These are phyloP conservation scores for Gloeopeniophorella convolvens DNA, from an alignment of 768 basidiomycete species.

Conservation along the genomic window DNA sequence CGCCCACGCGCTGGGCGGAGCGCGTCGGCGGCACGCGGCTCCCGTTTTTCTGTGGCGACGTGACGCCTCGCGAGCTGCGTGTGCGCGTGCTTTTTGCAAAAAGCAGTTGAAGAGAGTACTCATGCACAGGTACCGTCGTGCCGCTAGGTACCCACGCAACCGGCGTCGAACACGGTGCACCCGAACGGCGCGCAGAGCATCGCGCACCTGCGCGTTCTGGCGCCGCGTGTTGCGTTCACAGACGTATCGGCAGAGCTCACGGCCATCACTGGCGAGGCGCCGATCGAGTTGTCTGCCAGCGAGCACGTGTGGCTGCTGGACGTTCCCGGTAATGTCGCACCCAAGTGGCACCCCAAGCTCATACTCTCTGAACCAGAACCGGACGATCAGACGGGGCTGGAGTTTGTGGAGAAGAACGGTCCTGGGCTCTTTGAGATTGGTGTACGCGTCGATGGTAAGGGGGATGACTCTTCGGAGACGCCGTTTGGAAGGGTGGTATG, in stretches of 20 bases:
- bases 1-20: conserved; percentile 26
- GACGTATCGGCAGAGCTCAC: conserved; percentile 35
- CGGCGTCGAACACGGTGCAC: conserved; percentile 43
- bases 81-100: conserved; percentile 30
- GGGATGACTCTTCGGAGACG: conserved; percentile 32
- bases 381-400: conserved; percentile 30
- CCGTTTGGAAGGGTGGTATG: conserved; percentile 49
- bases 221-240: conserved; percentile 26
- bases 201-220: conserved; percentile 42
- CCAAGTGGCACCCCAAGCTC: conserved; percentile 25
- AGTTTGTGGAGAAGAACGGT: conserved; percentile 27
- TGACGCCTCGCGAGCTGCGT: conserved; percentile 53
- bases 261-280: conserved; percentile 40
- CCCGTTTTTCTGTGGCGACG: conserved; percentile 73
- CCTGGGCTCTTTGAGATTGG: conserved; percentile 49
- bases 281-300: conserved; percentile 21
- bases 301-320: conserved; percentile 16
- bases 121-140: too few species aligned
- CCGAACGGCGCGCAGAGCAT: conserved; percentile 45
- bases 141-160: conserved; percentile 43
- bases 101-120: too few species aligned
- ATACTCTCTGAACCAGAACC: conserved; percentile 31
- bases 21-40: conserved; percentile 29
- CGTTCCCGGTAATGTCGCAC: background rate
- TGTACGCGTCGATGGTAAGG: conserved; percentile 34